phyloP scores from a whole-genome alignment of 345 rosid genomes.

The Salix purpurea region DNA sequence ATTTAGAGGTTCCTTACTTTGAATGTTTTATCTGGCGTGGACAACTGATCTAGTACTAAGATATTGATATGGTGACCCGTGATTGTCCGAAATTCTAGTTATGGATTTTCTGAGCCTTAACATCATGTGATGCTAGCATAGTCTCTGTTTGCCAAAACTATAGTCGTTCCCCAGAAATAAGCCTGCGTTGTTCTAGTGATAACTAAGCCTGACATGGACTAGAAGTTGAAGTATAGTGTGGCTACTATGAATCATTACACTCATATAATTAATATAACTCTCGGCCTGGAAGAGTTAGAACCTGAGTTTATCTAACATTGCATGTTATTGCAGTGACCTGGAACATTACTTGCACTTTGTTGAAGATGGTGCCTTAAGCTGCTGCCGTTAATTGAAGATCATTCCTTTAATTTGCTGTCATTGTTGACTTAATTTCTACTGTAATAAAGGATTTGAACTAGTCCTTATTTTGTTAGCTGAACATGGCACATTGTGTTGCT shows the following conservation, averaged over 20 bases:
- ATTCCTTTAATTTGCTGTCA: no score
- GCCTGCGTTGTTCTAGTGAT: background rate
- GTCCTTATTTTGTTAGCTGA: no score
- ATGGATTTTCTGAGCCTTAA: background rate
- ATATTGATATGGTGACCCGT: background rate
- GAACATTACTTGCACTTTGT: constrained; percentile 29
- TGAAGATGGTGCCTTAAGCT: no score
- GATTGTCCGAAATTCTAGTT: background rate
- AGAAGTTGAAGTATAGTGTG: background rate
- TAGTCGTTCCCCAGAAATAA: background rate
- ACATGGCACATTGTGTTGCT: no score
- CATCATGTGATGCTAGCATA: background rate
- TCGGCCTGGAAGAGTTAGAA: background rate
- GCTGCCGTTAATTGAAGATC: no score
- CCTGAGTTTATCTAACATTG: background rate
- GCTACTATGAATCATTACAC: background rate
- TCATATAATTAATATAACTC: background rate
- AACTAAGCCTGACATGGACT: background rate
- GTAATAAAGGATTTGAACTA: no score
- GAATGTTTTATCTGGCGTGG: background rate
- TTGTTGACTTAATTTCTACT: no score
- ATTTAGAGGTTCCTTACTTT: background rate
- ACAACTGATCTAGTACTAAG: background rate
- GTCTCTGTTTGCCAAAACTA: background rate
- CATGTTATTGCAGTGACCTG: constrained; percentile 28